Conservation (phyloP, 2,329 filamentous ascomycete genomes). For the Ceratocystis huliohia region DNA sequence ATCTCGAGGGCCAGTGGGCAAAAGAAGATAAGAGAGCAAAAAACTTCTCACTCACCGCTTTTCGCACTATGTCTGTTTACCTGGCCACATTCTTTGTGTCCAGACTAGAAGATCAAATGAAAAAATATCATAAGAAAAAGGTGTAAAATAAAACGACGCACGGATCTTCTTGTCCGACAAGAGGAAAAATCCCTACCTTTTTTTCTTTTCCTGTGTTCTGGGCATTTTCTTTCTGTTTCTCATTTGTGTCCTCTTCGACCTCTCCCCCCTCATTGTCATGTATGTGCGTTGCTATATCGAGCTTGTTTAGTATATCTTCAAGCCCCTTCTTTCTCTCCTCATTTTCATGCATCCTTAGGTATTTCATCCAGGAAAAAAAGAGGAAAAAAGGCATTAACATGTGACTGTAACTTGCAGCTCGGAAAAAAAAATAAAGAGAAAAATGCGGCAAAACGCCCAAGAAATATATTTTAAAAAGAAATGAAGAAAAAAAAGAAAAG, state of each 20-base stretch:
- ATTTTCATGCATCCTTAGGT: not conserved
- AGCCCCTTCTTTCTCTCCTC: not conserved
- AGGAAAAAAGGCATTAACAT: not conserved
- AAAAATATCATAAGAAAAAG: not conserved
- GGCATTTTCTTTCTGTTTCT: not conserved
- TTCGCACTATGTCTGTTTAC: not conserved
- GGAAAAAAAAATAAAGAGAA: not conserved
- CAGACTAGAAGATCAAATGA: not conserved
- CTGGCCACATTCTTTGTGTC: not conserved
- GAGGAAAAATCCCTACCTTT: not conserved
- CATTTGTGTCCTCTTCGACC: not conserved
- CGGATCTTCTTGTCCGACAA: slow-evolving; percentile 7
- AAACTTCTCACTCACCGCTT: slow-evolving; percentile 8
- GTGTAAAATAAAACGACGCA: not conserved
- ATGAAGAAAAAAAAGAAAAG: not conserved
- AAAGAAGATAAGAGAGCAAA: not conserved
- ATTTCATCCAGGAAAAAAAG: no score
- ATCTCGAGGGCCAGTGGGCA: not conserved
- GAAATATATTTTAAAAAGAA: not conserved
- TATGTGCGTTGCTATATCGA: not conserved
- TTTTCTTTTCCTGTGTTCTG: not conserved
- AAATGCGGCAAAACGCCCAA: not conserved
- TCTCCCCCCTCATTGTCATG: not conserved
- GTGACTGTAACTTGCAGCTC: no score
- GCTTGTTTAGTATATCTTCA: not conserved